Evolutionary conservation across 352 stramenopile species (phyloP).

Genomic region (Globisporangium echinulatum): DNA sequence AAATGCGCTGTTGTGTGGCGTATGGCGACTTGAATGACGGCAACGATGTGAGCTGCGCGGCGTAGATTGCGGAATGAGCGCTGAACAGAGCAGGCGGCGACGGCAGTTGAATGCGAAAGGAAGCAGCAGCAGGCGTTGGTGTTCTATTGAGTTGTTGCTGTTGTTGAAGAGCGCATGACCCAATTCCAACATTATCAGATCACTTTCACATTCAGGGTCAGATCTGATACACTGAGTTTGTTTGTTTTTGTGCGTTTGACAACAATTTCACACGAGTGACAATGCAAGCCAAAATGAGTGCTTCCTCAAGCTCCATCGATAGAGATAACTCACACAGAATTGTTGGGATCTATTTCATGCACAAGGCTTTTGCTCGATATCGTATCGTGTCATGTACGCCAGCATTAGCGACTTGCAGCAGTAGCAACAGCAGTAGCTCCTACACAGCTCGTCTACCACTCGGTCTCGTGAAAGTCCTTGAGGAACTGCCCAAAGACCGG

Average conservation of each 20-base stretch:
- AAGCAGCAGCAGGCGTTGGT: neutral
- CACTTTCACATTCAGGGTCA: too few species aligned
- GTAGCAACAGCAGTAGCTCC: neutral
- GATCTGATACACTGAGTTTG: too few species aligned
- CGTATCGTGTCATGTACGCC: neutral
- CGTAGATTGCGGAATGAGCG: constrained; percentile 19
- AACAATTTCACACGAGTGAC: too few species aligned
- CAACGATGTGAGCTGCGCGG: constrained; percentile 5
- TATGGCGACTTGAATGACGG: neutral
- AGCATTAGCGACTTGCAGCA: neutral
- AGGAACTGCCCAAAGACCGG: constrained; percentile 77
- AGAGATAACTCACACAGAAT: neutral
- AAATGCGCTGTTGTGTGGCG: neutral
- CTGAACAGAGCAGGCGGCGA: neutral
- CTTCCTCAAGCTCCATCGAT: neutral
- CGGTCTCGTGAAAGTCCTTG: constrained; percentile 87
- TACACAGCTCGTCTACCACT: constrained; percentile 54
- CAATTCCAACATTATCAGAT: too few species aligned
- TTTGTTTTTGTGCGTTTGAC: too few species aligned
- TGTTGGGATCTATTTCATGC: too few species aligned
- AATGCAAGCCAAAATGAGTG: neutral
- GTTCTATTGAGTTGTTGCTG: neutral
- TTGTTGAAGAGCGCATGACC: neutral
- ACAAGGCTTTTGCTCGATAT: too few species aligned
- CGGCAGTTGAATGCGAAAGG: neutral